These are phyloP conservation scores for Acacia pycnantha DNA, from an alignment of 331 rosid species.

Conservation along the genomic window DNA sequence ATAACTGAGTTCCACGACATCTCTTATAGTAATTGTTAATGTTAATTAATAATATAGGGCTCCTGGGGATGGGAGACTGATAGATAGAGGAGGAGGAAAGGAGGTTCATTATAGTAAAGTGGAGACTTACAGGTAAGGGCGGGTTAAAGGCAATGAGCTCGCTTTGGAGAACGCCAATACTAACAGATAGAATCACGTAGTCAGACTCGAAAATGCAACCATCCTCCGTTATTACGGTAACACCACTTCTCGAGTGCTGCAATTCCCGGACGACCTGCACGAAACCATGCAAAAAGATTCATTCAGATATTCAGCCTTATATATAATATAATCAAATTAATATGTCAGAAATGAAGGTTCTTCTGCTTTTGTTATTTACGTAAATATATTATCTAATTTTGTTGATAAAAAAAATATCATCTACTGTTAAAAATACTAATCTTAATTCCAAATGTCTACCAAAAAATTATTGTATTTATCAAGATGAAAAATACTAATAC, in stretches of 20 bases:
- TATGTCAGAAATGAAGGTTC: neutral
- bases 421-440: neutral
- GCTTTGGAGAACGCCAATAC: slow-evolving; percentile 97
- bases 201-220: slow-evolving; percentile 74
- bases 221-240: slow-evolving; percentile 82
- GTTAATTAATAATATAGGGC: neutral
- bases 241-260: slow-evolving; percentile 86
- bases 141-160: slow-evolving; percentile 82
- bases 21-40: neutral
- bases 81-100: neutral
- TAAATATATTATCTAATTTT: neutral
- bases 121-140: slow-evolving; percentile 79
- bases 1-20: slow-evolving; percentile 10
- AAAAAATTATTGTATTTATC: neutral
- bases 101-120: neutral
- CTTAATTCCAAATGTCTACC: neutral
- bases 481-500: neutral
- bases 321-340: slow-evolving; percentile 6
- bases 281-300: slow-evolving; percentile 35
- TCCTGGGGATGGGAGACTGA: slow-evolving; percentile 6
- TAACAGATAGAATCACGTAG: slow-evolving; percentile 85
- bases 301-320: neutral
- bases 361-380: neutral
- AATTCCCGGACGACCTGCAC: slow-evolving; percentile 88
- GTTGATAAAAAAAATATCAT: neutral